These are phyloP conservation scores for Backusella psychrophila DNA, from an alignment of 192 early-diverging fungal genomes.

Conservation along the genomic window DNA sequence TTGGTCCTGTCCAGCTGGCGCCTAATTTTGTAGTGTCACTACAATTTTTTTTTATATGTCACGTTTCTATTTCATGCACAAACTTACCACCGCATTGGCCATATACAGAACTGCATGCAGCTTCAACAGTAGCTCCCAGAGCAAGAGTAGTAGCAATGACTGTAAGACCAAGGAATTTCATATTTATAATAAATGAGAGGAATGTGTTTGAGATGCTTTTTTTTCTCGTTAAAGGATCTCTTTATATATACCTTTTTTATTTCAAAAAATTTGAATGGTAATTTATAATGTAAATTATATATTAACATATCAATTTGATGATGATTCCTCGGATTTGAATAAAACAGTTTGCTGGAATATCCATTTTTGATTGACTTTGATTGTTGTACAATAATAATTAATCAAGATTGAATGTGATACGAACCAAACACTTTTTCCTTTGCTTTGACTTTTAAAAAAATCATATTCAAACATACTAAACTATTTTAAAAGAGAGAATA, in stretches of 20 bases:
- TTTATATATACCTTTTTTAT: not conserved
- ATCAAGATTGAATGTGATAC: not conserved
- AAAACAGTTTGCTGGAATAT: not conserved
- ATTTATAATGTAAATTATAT: not conserved
- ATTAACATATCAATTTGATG: not conserved
- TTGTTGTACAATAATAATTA: not conserved
- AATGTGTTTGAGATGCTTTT: not conserved
- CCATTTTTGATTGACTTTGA: not conserved
- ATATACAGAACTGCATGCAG: slow-evolving; percentile 11
- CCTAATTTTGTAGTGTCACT: slow-evolving; percentile 10
- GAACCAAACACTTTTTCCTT: not conserved
- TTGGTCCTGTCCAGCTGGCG: slow-evolving; percentile 14
- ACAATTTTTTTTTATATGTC: not conserved
- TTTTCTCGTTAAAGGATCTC: not conserved
- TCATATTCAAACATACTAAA: not conserved
- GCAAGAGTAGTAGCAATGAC: not conserved
- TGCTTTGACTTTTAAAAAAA: not conserved
- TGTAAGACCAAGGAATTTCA: slow-evolving; percentile 7
- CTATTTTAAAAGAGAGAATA: not conserved
- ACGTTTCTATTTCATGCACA: not conserved
- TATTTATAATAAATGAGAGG: not conserved
- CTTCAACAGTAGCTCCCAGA: not conserved
- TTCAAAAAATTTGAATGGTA: not conserved
- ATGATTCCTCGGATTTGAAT: not conserved
- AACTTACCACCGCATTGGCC: slow-evolving; percentile 21